Evolutionary conservation across 768 basidiomycete species (phyloP), one percentile per base, ranked within the genome.

Genomic region (Xerocomus potaroensis): DNA sequence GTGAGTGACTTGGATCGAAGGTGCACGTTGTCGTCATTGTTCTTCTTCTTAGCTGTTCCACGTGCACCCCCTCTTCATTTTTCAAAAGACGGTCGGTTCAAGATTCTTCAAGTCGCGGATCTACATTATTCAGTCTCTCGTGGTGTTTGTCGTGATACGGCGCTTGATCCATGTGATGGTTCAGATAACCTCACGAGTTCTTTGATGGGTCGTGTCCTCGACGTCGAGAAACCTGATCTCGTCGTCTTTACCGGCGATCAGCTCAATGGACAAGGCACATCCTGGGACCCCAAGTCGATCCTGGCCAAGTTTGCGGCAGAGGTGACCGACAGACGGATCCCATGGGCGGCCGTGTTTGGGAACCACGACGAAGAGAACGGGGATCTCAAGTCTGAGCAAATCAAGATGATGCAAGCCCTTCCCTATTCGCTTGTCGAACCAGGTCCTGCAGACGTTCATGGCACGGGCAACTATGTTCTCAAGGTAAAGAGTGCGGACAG

Each of bases 221-320:
- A 90, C 41, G 64, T 70, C 12, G 91, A 95, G 68, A 83, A 87
- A 57, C 95, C 95, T 0, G 91, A 94, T 61, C 65, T 99, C 10
- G 86, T 97, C 39, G 84, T 99, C 8, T 93, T 98, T 58, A 83
- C 79, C 0, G 95, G 95, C 0, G 95, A 98, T 65, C 91, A 94
- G 65, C 75, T 96, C 21, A 96, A 95, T 54, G 94, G 93, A 0
- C 93, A 97, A 65, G 78, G 79, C 8, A 87, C 89, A 0, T 81
- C 86, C 0, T 98, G 93, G 88, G 92, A 96, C 51, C 74, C 90
- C 1, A 81, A 83, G 57, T 87, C 86, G 4, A 86, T 95, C 4
- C 69, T 97, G 7, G 85, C 93, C 12, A 97, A 97, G 67, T 94
- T 94, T 58, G 82, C 91, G 0, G 73, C 72, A 24, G 80, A 82